phyloP scores from a whole-genome alignment of 306 rosid genomes.

The Alnus rubra region DNA sequence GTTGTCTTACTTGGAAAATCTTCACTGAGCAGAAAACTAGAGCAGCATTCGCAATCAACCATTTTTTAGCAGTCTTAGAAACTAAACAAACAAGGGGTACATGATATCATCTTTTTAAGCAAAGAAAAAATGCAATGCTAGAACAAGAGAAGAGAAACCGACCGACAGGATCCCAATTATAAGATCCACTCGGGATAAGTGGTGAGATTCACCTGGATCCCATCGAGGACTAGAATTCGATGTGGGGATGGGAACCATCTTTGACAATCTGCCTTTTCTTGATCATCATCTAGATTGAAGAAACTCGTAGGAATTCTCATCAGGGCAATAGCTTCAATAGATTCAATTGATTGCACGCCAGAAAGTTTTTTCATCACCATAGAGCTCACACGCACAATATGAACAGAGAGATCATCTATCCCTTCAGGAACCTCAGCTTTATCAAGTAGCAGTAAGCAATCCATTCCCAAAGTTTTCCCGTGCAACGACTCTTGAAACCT shows the following conservation, averaged over 20 bases:
- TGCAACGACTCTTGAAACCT: constrained; percentile 59
- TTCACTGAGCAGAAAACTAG: background rate
- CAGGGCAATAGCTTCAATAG: constrained; percentile 77
- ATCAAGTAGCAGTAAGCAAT: constrained; percentile 71
- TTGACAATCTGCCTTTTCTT: constrained; percentile 36
- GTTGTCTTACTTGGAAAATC: background rate
- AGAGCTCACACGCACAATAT: constrained; percentile 62
- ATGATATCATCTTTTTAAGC: background rate
- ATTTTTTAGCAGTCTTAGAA: background rate
- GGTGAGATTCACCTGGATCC: constrained; percentile 67
- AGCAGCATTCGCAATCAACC: background rate
- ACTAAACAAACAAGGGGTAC: background rate
- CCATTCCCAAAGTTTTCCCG: constrained; percentile 50
- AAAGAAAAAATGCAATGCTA: background rate
- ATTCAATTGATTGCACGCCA: constrained; percentile 70
- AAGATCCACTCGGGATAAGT: constrained; percentile 11
- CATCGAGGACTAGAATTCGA: constrained; percentile 84
- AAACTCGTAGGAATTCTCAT: constrained; percentile 69
- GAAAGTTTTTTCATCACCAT: constrained; percentile 75
- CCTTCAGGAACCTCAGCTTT: constrained; percentile 60
- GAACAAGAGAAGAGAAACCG: constrained; percentile 13
- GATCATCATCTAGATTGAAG: constrained; percentile 39
- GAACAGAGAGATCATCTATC: constrained; percentile 46
- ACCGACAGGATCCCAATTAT: background rate
- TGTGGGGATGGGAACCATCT: constrained; percentile 61